Conservation (phyloP, 768 basidiomycete genomes). For the Tylopilus sp. region DNA sequence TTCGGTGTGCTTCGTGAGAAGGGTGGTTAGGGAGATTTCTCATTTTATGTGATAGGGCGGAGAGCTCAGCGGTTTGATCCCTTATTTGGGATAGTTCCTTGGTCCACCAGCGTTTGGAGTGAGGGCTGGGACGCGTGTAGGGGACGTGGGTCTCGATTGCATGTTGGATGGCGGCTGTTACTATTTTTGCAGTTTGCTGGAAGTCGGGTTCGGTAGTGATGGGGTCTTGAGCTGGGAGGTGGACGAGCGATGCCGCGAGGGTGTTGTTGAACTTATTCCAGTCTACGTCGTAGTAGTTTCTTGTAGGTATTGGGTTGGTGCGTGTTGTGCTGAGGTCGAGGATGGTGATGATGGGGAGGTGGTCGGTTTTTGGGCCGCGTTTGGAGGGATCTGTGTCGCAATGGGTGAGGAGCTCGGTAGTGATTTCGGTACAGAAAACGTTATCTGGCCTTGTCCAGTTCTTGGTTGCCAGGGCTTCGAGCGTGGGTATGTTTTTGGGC, state of each 20-base stretch:
- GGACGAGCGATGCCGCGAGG: not conserved
- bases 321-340: not conserved
- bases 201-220: not conserved
- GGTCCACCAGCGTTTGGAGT: not conserved
- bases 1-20: not conserved
- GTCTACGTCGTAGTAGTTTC: not conserved
- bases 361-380: not conserved
- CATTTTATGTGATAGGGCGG: not conserved
- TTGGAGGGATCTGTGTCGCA: not conserved
- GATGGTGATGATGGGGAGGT: conserved; percentile 2
- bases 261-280: not conserved
- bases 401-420: fast-evolving
- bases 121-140: not conserved
- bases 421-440: conserved; percentile 5
- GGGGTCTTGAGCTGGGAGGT: not conserved
- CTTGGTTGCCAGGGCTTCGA: conserved; percentile 27
- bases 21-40: not conserved
- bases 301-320: not conserved
- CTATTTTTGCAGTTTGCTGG: not conserved
- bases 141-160: not conserved
- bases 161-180: not conserved
- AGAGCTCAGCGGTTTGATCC: not conserved
- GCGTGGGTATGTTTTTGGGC: conserved; percentile 32
- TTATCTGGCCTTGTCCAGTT: conserved; percentile 23
- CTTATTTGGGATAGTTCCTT: not conserved